Evolutionary conservation across 2,329 filamentous ascomycete genomes (phyloP), one percentile per base, ranked within the genome.

Genomic region (Chrysosporium queenslandicum): DNA sequence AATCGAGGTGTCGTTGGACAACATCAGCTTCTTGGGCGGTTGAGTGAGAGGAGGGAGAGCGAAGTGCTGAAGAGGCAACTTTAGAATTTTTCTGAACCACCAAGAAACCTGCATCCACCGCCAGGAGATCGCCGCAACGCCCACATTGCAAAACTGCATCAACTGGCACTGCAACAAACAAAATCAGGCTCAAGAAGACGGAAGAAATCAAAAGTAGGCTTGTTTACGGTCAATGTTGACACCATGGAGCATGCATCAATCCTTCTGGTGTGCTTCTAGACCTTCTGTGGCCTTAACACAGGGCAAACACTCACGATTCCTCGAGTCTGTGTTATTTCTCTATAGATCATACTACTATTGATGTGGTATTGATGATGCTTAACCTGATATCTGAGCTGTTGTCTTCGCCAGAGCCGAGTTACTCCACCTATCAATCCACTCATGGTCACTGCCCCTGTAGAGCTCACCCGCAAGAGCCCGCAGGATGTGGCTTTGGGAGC

Each of bases 361-460:
- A n/a, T n/a, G n/a, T n/a, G n/a, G n/a, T n/a, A n/a, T n/a, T n/a
- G n/a, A n/a, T n/a, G n/a, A n/a, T n/a, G n/a, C n/a, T n/a, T 50
- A 49, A 27, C 18, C 56, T 34, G 58, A 58, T 47, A 64, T 63
- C 42, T 57, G 54, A 48, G 61, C 59, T 39, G 67, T 57, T 45
- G 56, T 59, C 42, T 63, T 60, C 53, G 63, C 58, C 46, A 69
- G 56, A 34, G 75, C 73, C 0, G 74, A 71, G 59, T 75, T 75
- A 61, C 82, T 86, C 87, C 87, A 92, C 21, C 68, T 71, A 53
- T 70, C 69, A 8, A 88, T 76, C 59, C 81, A 80, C n/a, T 77
- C 75, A 55, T 76, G 74, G 62, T 89, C 83, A 61, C 82, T 84
- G 2, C 78, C 83, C 54, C 81, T 75, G 71, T 80, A 79, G 2